Evolutionary conservation across 2,329 filamentous ascomycete species (phyloP), one percentile per base, ranked within the genome.

Genomic region (Fusarium xyrophilum): DNA sequence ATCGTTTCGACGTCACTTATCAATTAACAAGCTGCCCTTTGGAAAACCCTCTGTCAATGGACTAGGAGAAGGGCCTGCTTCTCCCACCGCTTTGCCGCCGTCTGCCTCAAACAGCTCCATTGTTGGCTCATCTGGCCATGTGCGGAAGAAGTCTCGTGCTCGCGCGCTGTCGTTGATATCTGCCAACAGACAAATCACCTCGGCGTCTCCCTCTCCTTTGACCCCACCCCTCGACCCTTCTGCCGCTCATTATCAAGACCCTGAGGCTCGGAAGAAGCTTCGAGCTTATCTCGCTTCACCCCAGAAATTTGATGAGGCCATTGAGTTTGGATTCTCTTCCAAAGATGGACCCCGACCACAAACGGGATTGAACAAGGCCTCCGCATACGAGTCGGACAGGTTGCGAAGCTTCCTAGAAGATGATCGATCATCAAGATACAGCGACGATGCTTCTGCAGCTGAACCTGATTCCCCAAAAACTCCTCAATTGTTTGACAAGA

Each of bases 221-320:
- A 54, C 73, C 7, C 56, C 72, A 17, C 63, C 72, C 23, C 87
- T 92, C 60, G 93, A 96, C 72, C 85, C 90, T 7, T 84, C 86
- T 35, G 91, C 93, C 7, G 88, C 92, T 38, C 91, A 97, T 79
- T 97, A 97, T 75, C 92, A 93, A 76, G 93, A 97, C 72, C 93
- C 93, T 0, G 92, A 97, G 76, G 93, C 94, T 39, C 88, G 95
- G 35, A 84, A 93, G 72, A 97, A 96, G 79, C 83, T 98, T 23
- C 89, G 93, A 15, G 89, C 93, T 10, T 97, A 94, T 74, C 86
- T 97, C 23, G 91, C 92, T 11, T 97, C 93, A 2, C 91, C 94
- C 2, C 92, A 97, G 71, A 97, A 97, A 76, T 98, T 98, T 72
- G 95, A 98, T 76, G 95, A 98, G 79, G 93, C 93, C 2, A 87